These are phyloP conservation scores for Caloboletus inedulis DNA, from an alignment of 1,284 basidiomycete species.

Conservation along the genomic window DNA sequence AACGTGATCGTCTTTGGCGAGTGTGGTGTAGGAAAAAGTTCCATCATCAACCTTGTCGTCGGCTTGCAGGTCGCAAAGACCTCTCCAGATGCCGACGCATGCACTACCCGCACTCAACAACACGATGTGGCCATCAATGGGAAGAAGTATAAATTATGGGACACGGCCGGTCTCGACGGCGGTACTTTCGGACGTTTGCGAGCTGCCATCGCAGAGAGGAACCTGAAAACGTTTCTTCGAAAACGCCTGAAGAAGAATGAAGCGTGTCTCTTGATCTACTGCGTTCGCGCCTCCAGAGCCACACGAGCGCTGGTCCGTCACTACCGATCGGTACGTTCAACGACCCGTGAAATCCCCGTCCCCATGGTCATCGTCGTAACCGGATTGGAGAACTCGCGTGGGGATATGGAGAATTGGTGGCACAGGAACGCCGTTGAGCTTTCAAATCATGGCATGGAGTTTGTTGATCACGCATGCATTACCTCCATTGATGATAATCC, in stretches of 20 bases:
- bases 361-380: slow-evolving; percentile 34
- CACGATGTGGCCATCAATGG: slow-evolving; percentile 23
- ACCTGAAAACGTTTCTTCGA: slow-evolving; percentile 26
- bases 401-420: slow-evolving; percentile 38
- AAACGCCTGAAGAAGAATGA: slow-evolving; percentile 22
- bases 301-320: slow-evolving; percentile 30
- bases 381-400: slow-evolving; percentile 30
- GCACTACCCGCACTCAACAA: slow-evolving; percentile 21
- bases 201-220: slow-evolving; percentile 25
- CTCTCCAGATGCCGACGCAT: slow-evolving; percentile 30
- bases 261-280: slow-evolving; percentile 31
- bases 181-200: slow-evolving; percentile 27
- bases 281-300: slow-evolving; percentile 31
- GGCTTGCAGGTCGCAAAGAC: slow-evolving; percentile 26
- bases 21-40: slow-evolving; percentile 34
- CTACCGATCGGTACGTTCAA: slow-evolving; percentile 26
- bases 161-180: slow-evolving; percentile 32
- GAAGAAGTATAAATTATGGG: slow-evolving; percentile 30
- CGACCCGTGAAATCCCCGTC: slow-evolving; percentile 10
- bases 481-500: slow-evolving; percentile 27
- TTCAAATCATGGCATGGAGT: slow-evolving; percentile 22
- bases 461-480: slow-evolving; percentile 33
- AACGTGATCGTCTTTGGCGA: slow-evolving; percentile 36
- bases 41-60: slow-evolving; percentile 30
- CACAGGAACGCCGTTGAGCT: slow-evolving; percentile 21